These are phyloP conservation scores for Cutaneotrichosporon mucoides DNA, from an alignment of 1,284 basidiomycete species.

Conservation along the genomic window DNA sequence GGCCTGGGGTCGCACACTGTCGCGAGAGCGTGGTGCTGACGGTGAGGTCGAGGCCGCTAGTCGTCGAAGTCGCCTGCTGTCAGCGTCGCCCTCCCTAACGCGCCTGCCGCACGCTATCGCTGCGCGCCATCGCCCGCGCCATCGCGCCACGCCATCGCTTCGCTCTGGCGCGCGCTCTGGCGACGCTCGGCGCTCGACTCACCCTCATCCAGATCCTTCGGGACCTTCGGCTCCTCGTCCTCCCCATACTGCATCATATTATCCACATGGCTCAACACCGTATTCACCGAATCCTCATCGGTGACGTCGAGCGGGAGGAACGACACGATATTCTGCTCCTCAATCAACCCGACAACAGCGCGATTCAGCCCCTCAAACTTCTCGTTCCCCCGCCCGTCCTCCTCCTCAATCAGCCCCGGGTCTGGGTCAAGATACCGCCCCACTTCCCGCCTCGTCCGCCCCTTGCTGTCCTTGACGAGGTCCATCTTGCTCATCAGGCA, in stretches of 20 bases:
- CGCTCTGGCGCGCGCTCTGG: no score
- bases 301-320: constrained; percentile 94
- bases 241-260: constrained; percentile 96
- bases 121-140: not conserved
- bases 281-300: constrained; percentile 81
- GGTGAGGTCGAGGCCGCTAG: no score
- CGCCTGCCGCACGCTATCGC: no score
- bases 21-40: no score
- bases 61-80: constrained; percentile 19
- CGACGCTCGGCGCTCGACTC: constrained; percentile 45
- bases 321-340: constrained; percentile 95
- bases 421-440: constrained; percentile 95
- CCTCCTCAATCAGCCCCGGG: constrained; percentile 76
- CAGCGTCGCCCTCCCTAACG: not conserved
- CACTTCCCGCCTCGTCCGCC: constrained; percentile 66
- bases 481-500: constrained; percentile 99
- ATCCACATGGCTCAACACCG: constrained; percentile 90
- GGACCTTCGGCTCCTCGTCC: constrained; percentile 82
- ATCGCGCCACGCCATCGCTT: no score
- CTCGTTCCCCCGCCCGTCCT: constrained; percentile 65
- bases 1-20: no score
- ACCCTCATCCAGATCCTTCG: constrained; percentile 81
- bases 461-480: constrained; percentile 73
- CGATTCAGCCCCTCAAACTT: constrained; percentile 90
- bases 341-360: constrained; percentile 83